Evolutionary conservation across 2,329 filamentous ascomycete genomes (phyloP), one percentile per base, ranked within the genome.

Genomic region (Phoma sp.): DNA sequence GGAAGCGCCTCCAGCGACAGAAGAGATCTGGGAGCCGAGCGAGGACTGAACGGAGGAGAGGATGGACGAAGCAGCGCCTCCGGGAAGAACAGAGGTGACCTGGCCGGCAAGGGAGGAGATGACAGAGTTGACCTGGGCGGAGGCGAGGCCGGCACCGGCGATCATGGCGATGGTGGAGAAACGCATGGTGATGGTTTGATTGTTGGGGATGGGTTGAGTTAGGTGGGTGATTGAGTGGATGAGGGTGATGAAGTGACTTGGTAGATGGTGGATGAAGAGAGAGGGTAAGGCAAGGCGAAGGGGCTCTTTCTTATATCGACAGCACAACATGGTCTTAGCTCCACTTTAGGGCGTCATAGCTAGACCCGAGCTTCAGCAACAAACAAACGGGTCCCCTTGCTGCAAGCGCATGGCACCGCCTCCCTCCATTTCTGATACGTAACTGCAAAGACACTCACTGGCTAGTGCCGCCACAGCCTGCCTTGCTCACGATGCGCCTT

Each of bases 91-190:
- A 51, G 60, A 60, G 15, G 54, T 39, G 35, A 57, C 54, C 32
- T 47, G 44, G 27, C 57, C 41, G 55, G 61, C 29, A 27, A 68
- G 31, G 22, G 71, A 72, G 17, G 65, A 68, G 46, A 66, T 25
- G 58, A 64, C n/a, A 37, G 64, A 68, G 43, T 61, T 55, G 40
- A 67, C 27, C 68, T 74, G 71, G 47, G 69, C 71, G 54, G 61
- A 60, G 61, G 62, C 68, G 47, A 58, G 64, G 51, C 62, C 60
- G 54, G 70, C 70, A 57, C 61, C 70, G 62, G 70, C 55, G 60
- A 64, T 60, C 48, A 65, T 62, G 62, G 72, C 58, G 45, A 72
- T 52, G 63, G 64, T 61, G 58, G 72, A 67, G 69, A 74, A 74
- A 70, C 70, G 71, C 72, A 74, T 74, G 39, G 63, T 72, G 67